Percentiles rank a stretch among this genome's conserved stretches.
Evolutionary conservation across 257 asterid species (phyloP).

Genomic region (Lantana camara): DNA sequence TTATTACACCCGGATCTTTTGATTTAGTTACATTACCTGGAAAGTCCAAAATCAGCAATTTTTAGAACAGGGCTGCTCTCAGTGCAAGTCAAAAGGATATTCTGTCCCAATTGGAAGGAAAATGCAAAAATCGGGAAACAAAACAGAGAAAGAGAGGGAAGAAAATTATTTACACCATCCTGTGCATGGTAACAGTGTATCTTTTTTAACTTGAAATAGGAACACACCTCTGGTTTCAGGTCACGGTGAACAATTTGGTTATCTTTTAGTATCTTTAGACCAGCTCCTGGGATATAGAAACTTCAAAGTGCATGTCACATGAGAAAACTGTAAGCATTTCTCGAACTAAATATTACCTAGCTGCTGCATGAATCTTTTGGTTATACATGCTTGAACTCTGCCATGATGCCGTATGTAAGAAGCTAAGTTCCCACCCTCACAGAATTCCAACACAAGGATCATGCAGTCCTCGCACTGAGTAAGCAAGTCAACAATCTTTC

Average conservation of each 20-base stretch:
- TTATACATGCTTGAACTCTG: slow-evolving; percentile 51
- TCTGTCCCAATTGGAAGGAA: too few species aligned
- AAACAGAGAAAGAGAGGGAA: background rate
- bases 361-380: slow-evolving; percentile 55
- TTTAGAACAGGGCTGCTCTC: too few species aligned
- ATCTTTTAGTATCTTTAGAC: slow-evolving; percentile 41
- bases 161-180: background rate
- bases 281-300: slow-evolving; percentile 39
- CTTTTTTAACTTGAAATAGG: background rate
- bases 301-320: too few species aligned
- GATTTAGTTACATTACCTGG: too few species aligned
- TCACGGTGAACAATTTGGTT: too few species aligned
- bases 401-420: slow-evolving; percentile 46
- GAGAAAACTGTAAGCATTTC: too few species aligned
- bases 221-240: slow-evolving; percentile 60
- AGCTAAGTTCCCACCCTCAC: slow-evolving; percentile 57
- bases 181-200: background rate
- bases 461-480: slow-evolving; percentile 43
- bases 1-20: too few species aligned
- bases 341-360: slow-evolving; percentile 41
- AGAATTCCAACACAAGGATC: slow-evolving; percentile 53
- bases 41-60: too few species aligned
- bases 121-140: too few species aligned
- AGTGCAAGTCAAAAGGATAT: too few species aligned
- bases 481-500: background rate